phyloP scores from a whole-genome alignment of 164 flowering plant genomes.

The Vitis cinerea region DNA sequence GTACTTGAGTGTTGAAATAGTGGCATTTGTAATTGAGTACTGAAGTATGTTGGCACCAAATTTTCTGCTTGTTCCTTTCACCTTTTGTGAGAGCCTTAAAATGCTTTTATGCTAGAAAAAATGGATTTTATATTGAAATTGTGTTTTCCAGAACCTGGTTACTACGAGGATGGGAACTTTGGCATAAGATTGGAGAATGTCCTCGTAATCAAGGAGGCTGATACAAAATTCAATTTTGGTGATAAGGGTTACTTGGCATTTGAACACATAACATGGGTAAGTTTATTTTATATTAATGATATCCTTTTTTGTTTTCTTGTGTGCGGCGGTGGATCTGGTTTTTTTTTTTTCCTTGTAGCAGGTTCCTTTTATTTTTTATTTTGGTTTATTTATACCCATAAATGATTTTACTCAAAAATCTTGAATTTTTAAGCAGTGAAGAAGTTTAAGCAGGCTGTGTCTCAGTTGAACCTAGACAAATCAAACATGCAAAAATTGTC shows the following conservation, averaged over 20 bases:
- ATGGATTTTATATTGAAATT: slow-evolving; percentile 8
- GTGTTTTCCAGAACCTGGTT: slow-evolving; percentile 84
- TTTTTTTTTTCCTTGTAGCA: background rate
- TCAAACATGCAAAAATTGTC: too few relatives aligned
- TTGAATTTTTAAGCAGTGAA: too few relatives aligned
- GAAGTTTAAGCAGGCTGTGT: too few relatives aligned
- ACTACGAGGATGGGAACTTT: slow-evolving; percentile 94
- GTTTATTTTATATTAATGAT: slow-evolving; percentile 6
- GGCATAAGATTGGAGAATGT: slow-evolving; percentile 98
- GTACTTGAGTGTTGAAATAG: too few relatives aligned
- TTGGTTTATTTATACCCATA: too few relatives aligned
- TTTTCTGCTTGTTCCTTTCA: too few relatives aligned
- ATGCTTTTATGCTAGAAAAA: background rate
- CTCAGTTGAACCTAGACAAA: too few relatives aligned
- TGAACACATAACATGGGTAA: slow-evolving; percentile 99
- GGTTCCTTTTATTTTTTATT: too few relatives aligned
- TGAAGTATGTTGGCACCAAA: too few relatives aligned
- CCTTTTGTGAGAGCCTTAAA: background rate
- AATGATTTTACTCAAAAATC: too few relatives aligned
- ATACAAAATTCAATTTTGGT: slow-evolving; percentile 86
- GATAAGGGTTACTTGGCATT: slow-evolving; percentile 85
- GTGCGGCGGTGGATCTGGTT: background rate
- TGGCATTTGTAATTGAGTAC: too few relatives aligned
- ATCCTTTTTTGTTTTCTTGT: background rate
- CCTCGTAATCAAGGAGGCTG: slow-evolving; percentile 81